Evolutionary conservation across 164 flowering plant species (phyloP), one percentile per base, ranked within the genome.

Genomic region (Chloranthus sessilifolius): DNA sequence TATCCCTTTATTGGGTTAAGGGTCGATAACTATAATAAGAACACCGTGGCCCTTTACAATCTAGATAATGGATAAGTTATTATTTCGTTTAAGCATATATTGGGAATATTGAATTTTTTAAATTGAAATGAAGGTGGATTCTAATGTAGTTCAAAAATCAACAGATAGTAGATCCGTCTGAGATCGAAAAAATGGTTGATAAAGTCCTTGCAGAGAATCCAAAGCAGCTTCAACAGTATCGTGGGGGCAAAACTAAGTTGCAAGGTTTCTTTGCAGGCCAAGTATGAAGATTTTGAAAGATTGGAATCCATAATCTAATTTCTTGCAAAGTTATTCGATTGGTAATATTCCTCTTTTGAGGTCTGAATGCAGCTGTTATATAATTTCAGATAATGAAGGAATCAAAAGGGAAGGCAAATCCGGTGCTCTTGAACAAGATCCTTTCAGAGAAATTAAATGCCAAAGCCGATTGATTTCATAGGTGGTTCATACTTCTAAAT

Each of bases 231-330:
- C 82, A 81, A 60, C 95, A 85, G 61, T 92, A 88, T 46, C 88
- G 81, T 39, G 83, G 78, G 11, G 98, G 98, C 34, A 92, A 77
- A 71, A 85, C 95, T n/a, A 92, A 83, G 66, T 60, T 85, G 35
- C 95, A 85, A 64, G 95, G 95, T 23, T 92, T 38, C 61, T 92
- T 92, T 55, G 90, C 98, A 42, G 98, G 98, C 60, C 92, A 83
- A 95, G 98, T 87, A 73, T 47, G 28, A 8, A 34, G 3, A 43
- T 8, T 6, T 44, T 8, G 17, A 7, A 15, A 38, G 7, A 2
- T 9, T 12, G 35, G 31, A 28, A 34, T n/a, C n/a, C n/a, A n/a
- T n/a, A 3, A 4, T 24, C 9, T 41, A 7, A 42, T 25, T 57
- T 36, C n/a, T 15, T 2, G 20, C 14, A 2, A 1, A 9, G 8